Percentiles rank a stretch among this genome's conserved stretches.
Conservation (phyloP, 2,329 filamentous ascomycete genomes). For the Paraphaeosphaeria minitans region DNA sequence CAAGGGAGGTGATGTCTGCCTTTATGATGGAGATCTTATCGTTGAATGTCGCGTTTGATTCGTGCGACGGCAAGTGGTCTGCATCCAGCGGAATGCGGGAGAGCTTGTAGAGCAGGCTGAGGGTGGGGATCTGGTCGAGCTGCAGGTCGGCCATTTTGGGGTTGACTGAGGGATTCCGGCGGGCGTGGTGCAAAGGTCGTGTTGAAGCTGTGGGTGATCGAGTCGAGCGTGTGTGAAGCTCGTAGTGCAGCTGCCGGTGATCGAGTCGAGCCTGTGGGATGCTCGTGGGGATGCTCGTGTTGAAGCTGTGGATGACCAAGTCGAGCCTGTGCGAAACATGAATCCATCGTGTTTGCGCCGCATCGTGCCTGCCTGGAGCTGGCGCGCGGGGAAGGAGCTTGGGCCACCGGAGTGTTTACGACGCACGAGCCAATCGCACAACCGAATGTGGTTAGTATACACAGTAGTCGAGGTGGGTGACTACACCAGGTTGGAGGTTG, state of each 20-base stretch:
- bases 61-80: conserved; percentile 16
- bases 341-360: background rate
- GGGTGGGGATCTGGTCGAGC: conserved; percentile 64
- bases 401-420: conserved; percentile 1
- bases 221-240: background rate
- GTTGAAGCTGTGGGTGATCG: background rate
- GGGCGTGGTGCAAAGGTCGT: background rate
- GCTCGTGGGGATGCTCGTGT: no score
- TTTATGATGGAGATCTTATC: conserved; percentile 71
- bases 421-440: background rate
- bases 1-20: conserved; percentile 80
- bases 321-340: background rate
- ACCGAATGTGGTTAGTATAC: background rate
- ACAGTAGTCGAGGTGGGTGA: no score
- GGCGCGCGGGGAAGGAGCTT: conserved; percentile 3
- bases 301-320: background rate
- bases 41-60: conserved; percentile 56
- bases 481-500: no score
- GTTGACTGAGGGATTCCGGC: background rate
- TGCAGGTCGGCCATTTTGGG: conserved; percentile 37
- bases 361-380: background rate
- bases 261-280: background rate
- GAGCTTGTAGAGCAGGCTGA: conserved; percentile 69
- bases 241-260: no score
- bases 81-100: conserved; percentile 51